Evolutionary conservation across 2,329 filamentous ascomycete species (phyloP), one percentile per base, ranked within the genome.

Genomic region (Aspergillus fumigatiaffinis): DNA sequence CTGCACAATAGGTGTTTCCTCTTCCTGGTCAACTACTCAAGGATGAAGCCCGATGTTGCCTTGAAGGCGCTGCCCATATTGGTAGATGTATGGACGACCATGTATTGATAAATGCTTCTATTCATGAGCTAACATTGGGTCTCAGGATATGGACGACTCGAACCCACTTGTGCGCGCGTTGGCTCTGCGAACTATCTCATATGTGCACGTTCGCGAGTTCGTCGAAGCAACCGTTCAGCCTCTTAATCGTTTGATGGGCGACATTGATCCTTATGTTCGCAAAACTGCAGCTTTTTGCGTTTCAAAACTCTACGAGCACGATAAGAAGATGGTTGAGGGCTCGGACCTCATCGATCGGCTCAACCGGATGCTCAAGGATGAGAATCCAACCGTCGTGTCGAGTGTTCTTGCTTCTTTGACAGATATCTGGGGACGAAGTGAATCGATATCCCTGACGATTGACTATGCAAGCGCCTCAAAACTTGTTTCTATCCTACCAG

Each of bases 391-490:
- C 0, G 94, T 99, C 2, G 93, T 99, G 23, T 93, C 94, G 10
- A 97, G 92, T 71, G 92, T 95, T 6, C 77, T 99, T 61, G 93
- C 94, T 26, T 84, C 90, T 38, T 75, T 99, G 68, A 94, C 96
- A 85, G 94, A 99, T 74, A 97, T 99, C 51, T 99, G 94, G 94
- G 94, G 97, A 73, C 84, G 93, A 57, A 97, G 92, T 72, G 93
- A 97, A 74, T 91, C 90, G 57, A 99, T 99, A 75, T 97, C 96
- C 73, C 86, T 99, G 61, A 97, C 94, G 3, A 97, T 99, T 67
- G 94, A 99, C 77, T 97, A 99, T 72, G 86, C 87, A 61, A 99
- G 96, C 76, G 94, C 94, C 26, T 97, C 93, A 52, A 99, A 99
- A 78, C 94, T 99, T 81, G 92, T 97, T 38, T 92, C 94, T 47